These are phyloP conservation scores for Quercus alba DNA, from an alignment of 306 rosid species.

Conservation along the genomic window DNA sequence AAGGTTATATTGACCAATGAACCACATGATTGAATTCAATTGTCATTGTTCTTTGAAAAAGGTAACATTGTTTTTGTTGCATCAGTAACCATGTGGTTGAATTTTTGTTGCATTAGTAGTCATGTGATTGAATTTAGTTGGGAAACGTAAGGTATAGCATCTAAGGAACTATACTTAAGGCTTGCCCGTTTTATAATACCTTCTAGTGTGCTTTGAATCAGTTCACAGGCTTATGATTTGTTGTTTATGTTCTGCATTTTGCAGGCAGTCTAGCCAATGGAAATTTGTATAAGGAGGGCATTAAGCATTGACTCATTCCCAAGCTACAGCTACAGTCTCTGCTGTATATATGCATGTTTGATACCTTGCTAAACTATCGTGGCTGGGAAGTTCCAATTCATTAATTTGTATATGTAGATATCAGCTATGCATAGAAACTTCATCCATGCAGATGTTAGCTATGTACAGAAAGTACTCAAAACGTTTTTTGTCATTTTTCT, in stretches of 20 bases:
- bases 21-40: too few relatives aligned
- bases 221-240: not conserved
- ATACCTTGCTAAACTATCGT: not conserved
- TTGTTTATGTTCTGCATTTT: not conserved
- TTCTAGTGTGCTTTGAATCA: not conserved
- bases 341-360: not conserved
- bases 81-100: too few relatives aligned
- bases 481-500: too few relatives aligned
- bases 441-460: not conserved
- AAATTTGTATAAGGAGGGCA: too few relatives aligned
- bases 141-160: too few relatives aligned
- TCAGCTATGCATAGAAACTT: not conserved
- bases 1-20: too few relatives aligned
- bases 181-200: not conserved
- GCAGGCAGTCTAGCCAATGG: conserved; percentile 7
- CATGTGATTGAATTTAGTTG: too few relatives aligned
- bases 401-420: not conserved
- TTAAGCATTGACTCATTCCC: not conserved
- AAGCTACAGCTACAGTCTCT: not conserved
- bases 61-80: too few relatives aligned
- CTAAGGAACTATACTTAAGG: too few relatives aligned
- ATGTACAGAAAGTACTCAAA: too few relatives aligned
- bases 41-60: too few relatives aligned
- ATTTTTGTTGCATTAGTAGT: too few relatives aligned
- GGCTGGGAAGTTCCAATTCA: not conserved